Percentiles rank a stretch among this genome's conserved stretches.
phyloP scores from a whole-genome alignment of 305 asterid species.

The Lippia alba region DNA sequence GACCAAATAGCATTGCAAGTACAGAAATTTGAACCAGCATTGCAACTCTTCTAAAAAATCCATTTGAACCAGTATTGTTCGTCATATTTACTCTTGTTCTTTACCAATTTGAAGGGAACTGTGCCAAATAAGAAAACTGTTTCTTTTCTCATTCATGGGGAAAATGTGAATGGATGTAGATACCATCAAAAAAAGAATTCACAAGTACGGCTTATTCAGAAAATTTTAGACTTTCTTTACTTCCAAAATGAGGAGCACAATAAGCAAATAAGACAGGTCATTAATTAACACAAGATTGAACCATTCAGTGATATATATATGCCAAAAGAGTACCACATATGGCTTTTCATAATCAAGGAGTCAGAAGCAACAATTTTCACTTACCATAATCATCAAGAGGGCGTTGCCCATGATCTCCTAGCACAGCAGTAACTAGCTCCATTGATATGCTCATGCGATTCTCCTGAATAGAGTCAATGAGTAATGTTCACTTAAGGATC shows the following conservation, averaged over 20 bases:
- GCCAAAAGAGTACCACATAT: constrained; percentile 3
- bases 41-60: neutral
- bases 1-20: constrained; percentile 24
- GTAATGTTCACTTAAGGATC: constrained; percentile 30
- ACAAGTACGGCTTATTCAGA: neutral
- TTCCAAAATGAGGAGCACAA: too few relatives aligned
- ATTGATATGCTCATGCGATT: constrained; percentile 87
- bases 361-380: constrained; percentile 28
- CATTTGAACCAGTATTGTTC: too few relatives aligned
- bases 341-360: constrained; percentile 24
- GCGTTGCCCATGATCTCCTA: constrained; percentile 98
- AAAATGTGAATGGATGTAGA: too few relatives aligned
- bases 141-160: too few relatives aligned
- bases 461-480: constrained; percentile 49
- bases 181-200: too few relatives aligned
- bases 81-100: too few relatives aligned
- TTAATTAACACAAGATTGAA: neutral
- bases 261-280: neutral
- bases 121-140: too few relatives aligned
- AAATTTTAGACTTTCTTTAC: too few relatives aligned
- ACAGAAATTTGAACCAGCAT: neutral
- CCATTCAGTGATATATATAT: constrained; percentile 2
- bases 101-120: too few relatives aligned
- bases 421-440: constrained; percentile 98
- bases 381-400: constrained; percentile 95